Base-by-base conservation (phyloP, 1,139 yeast species). In the Hyphopichia wangnamkhiaoensis region DNA sequence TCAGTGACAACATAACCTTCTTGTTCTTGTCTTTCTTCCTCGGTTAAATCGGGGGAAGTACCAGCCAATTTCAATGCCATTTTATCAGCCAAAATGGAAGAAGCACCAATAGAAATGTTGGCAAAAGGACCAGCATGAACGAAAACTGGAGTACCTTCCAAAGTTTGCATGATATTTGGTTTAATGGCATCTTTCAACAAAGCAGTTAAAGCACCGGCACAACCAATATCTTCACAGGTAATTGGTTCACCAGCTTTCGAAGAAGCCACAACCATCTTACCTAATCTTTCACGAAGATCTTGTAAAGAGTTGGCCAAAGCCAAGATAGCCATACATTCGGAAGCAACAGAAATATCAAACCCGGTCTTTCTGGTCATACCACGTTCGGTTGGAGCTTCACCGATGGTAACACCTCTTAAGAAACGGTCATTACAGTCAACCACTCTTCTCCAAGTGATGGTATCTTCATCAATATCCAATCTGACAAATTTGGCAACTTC, bases 121-220 rank as follows among this genome's bases (percentile, higher is more conserved):
- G 98, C 98, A 62, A 93, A 93, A 37, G 98, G 98, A 49, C 98
- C 98, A 43, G 98, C 98, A 61, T 93, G 98, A 38, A 93, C 96
- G 55, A 93, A 84, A 32, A 93, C 98, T 26, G 98, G 98, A 19
- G 98, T 90, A 48, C 98, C 98, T 69, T 93, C 98, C 52, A 93
- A 78, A 39, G 98, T 89, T 71, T 93, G 98, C 98, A 93, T 93
- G 59, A 93, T 71, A 63, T 91, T 93, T 51, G 98, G 98, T 72
- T 93, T 91, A 60, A 93, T 86, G 31, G 98, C 97, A 61, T 93
- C 98, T 72, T 90, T 91, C 74, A 93, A 79, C 54, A 93, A 71
- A 10, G 98, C 98, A 46, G 97, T 86, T 61, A 93, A 75, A 17
- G 98, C 98, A 60, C 98, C 98, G 34, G 96, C 98, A 64, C 93